Base-by-base conservation (phyloP, 768 basidiomycete species). In the Phlebiopsis flavidoalba region DNA sequence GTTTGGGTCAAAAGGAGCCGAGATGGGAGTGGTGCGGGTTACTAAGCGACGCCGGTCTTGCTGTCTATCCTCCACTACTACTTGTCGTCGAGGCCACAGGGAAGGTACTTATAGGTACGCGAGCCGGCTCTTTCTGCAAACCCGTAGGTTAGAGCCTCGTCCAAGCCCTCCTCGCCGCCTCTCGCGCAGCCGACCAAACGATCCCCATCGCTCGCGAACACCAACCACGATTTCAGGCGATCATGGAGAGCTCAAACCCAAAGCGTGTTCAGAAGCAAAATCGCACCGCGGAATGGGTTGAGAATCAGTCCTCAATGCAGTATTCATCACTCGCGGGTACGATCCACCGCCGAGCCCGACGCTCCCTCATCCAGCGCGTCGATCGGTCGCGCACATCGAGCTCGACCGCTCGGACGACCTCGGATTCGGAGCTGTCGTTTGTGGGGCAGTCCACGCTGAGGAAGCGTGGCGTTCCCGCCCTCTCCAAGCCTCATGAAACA, bases 251-350 rank as follows among this genome's bases (percentile, higher is more conserved):
- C 48, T 15, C 48, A 11, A 22, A 36, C 7, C 53, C 53, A 26
- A 40, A 22, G 21, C 54, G 54, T 21, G 48, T 21, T 4, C 40
- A 21, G 40, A 55, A 55, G 54, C 48, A 52, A 19, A 62, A 66
- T 24, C 67, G 69, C 45, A 68, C 66, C 33, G 61, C 62, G 10
- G 63, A 55, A 57, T 68, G 69, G 67, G 69, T 70, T 31, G 47
- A 63, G 47, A 58, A 67, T 22, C 69, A 70, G 57, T 55, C 40
- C 12, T 7, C 36, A 10, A 21, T 43, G 54, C 37, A 37, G 21
- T 55, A 55, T 26, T 62, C 66, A 22, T 40, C 47, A n/a, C n/a
- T 58, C 64, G 40, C 19, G 64, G n/a, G 31, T 67, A 67, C 62
- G 64, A 65, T 7, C 50, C 65, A 15, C 61, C 62, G 17, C 59